Percentiles rank a stretch among this genome's conserved stretches.
phyloP scores from a whole-genome alignment of 78 protist genomes.

The Thecamonas trahens region DNA sequence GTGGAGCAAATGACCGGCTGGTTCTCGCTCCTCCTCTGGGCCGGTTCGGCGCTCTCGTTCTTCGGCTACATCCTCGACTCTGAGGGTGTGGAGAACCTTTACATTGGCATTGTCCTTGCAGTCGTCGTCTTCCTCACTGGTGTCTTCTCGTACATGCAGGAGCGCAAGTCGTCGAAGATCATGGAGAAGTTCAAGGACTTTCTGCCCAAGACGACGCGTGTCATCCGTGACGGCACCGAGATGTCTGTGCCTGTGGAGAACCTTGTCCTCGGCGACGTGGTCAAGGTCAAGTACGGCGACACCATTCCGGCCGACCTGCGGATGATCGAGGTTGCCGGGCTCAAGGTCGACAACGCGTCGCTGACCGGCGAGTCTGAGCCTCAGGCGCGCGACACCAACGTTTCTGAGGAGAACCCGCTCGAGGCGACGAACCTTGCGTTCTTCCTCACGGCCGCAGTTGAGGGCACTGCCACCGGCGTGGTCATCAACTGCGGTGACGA shows the following conservation, averaged over 20 bases:
- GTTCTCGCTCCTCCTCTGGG: conserved; percentile 54
- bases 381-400: conserved; percentile 35
- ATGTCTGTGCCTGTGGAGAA: neutral
- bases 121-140: conserved; percentile 79
- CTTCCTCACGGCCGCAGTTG: conserved; percentile 51
- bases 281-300: conserved; percentile 63
- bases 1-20: conserved; percentile 18
- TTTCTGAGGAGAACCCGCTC: conserved; percentile 47
- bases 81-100: conserved; percentile 14
- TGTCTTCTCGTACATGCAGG: conserved; percentile 75
- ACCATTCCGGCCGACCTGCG: conserved; percentile 88
- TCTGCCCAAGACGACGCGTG: conserved; percentile 49
- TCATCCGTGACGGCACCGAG: conserved; percentile 48
- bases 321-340: conserved; percentile 37
- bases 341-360: conserved; percentile 74
- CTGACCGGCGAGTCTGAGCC: conserved; percentile 92
- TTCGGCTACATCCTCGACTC: conserved; percentile 33
- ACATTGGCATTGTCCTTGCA: conserved; percentile 42
- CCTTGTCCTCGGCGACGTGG: conserved; percentile 62
- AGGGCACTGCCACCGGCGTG: conserved; percentile 73
- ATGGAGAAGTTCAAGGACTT: conserved; percentile 73
- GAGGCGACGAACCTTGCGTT: conserved; percentile 74
- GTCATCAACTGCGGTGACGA: conserved; percentile 75
- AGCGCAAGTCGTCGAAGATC: conserved; percentile 51
- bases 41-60: conserved; percentile 48